Conservation (phyloP, 2,329 filamentous ascomycete species). For the Neopestalotiopsis sp. region DNA sequence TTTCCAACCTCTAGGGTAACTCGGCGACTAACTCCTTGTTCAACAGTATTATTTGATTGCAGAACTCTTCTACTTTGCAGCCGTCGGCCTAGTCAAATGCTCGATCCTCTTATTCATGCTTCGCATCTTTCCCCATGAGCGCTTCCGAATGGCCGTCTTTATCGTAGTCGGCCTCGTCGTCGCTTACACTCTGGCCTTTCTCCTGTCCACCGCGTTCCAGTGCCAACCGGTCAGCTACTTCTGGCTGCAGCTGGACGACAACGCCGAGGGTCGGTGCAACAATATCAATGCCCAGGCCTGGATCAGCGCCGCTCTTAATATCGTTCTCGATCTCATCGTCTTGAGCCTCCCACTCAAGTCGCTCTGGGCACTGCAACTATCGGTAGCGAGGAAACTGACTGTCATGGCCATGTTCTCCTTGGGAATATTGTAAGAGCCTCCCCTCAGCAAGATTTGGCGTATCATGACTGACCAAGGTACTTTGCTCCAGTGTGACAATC, state of each 20-base stretch:
- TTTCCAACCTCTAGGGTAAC: neutral
- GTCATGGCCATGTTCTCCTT: slow-evolving; percentile 41
- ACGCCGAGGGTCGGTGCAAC: slow-evolving; percentile 32
- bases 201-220: slow-evolving; percentile 34
- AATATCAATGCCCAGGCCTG: slow-evolving; percentile 38
- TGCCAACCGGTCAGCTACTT: slow-evolving; percentile 37
- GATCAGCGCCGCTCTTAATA: slow-evolving; percentile 37
- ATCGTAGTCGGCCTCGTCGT: slow-evolving; percentile 31
- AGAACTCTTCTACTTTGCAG: slow-evolving; percentile 40
- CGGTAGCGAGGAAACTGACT: slow-evolving; percentile 37
- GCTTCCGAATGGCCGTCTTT: slow-evolving; percentile 31
- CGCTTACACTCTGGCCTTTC: slow-evolving; percentile 30
- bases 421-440: slow-evolving; percentile 41
- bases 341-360: slow-evolving; percentile 37
- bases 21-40: neutral
- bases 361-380: slow-evolving; percentile 35
- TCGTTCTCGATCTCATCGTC: slow-evolving; percentile 26
- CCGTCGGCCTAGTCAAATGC: slow-evolving; percentile 19
- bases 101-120: slow-evolving; percentile 40
- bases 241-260: neutral
- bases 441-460: neutral
- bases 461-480: neutral
- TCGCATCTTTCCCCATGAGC: slow-evolving; percentile 36
- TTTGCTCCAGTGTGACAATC: slow-evolving; percentile 42
- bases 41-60: slow-evolving; percentile 34